phyloP scores from a whole-genome alignment of 169 alveolate genomes.

The Plasmodium gallinaceum region DNA sequence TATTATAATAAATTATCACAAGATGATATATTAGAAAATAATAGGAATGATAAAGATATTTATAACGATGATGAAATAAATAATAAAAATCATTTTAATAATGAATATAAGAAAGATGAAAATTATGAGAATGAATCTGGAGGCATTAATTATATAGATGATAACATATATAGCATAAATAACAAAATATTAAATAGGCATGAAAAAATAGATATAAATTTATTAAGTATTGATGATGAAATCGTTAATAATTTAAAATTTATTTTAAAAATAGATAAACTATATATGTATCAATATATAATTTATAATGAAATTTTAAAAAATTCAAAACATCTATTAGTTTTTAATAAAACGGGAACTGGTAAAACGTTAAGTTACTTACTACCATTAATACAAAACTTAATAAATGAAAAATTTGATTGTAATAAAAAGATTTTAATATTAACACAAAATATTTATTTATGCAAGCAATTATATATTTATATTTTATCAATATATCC shows the following conservation, averaged over 20 bases:
- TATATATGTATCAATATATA: slow-evolving; percentile 69
- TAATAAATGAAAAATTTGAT: slow-evolving; percentile 57
- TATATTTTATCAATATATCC: slow-evolving; percentile 68
- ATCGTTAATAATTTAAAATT: slow-evolving; percentile 45
- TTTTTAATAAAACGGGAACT: slow-evolving; percentile 78
- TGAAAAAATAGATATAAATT: slow-evolving; percentile 29
- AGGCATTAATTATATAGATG: not conserved
- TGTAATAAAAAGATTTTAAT: slow-evolving; percentile 54
- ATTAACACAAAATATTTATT: slow-evolving; percentile 67
- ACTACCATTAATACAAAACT: slow-evolving; percentile 80
- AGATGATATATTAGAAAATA: slow-evolving; percentile 10
- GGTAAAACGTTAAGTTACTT: slow-evolving; percentile 81
- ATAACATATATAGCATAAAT: slow-evolving; percentile 10
- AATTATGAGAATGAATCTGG: not conserved
- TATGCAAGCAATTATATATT: slow-evolving; percentile 71
- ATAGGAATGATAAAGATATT: not conserved
- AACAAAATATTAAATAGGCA: slow-evolving; percentile 58
- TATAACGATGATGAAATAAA: not conserved
- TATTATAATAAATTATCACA: not conserved
- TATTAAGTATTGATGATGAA: slow-evolving; percentile 58
- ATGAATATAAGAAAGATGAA: too few relatives aligned
- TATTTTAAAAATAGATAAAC: slow-evolving; percentile 57
- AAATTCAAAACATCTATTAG: slow-evolving; percentile 41
- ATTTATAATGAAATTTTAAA: slow-evolving; percentile 54
- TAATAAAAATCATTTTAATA: not conserved